These are phyloP conservation scores for Microglena sp. DNA, from an alignment of 139 green algal species.

Conservation along the genomic window DNA sequence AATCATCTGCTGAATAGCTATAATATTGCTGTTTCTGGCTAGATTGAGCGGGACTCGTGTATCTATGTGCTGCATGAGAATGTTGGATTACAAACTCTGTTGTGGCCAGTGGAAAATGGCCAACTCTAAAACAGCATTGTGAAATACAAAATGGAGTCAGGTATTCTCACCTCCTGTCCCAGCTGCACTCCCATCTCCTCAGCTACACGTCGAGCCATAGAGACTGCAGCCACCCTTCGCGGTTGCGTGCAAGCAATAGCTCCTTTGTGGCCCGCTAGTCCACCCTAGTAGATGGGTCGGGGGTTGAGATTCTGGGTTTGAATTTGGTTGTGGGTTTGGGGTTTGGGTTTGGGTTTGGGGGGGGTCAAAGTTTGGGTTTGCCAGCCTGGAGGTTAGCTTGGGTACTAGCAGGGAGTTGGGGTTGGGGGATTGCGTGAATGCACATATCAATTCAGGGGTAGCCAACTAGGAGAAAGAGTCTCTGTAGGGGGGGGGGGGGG, in stretches of 20 bases:
- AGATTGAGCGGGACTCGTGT: background rate
- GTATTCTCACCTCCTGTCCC: conserved; percentile 59
- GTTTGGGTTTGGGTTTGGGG: too few species aligned
- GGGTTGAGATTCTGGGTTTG: background rate
- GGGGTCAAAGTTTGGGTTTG: background rate
- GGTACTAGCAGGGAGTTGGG: too few species aligned
- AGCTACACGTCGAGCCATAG: conserved; percentile 72
- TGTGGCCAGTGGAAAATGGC: background rate
- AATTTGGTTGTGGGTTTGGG: too few species aligned
- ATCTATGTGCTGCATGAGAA: background rate
- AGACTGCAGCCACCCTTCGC: conserved; percentile 76
- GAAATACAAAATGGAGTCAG: conserved; percentile 2
- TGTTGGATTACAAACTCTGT: background rate
- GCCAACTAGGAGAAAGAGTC: too few species aligned
- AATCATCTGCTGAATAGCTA: background rate
- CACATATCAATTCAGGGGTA: too few species aligned
- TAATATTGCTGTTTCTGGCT: too few species aligned
- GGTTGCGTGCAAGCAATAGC: conserved; percentile 81
- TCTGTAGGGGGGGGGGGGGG: too few species aligned
- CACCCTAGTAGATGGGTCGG: background rate
- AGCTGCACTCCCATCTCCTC: conserved; percentile 66
- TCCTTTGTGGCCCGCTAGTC: background rate
- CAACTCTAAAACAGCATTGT: background rate
- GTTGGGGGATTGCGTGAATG: too few species aligned
- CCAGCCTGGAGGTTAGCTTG: too few species aligned